Percentiles rank a stretch among this genome's conserved stretches.
phyloP scores from a whole-genome alignment of 805 yeast species.

The Yamadazyma scolyti region DNA sequence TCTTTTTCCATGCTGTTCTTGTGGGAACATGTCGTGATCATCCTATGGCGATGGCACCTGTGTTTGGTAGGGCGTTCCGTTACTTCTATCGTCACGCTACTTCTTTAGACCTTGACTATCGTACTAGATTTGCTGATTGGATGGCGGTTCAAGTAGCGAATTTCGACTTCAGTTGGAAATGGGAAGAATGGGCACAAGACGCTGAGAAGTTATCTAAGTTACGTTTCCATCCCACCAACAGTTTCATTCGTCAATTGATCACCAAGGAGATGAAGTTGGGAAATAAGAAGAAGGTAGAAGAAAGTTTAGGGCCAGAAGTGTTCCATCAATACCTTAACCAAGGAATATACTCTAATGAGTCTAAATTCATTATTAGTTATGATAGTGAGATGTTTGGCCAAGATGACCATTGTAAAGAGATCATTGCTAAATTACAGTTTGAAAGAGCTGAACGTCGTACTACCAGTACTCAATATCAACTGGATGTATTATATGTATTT shows the following conservation, averaged over 20 bases:
- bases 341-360: constrained; percentile 27
- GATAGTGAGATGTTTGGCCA: constrained; percentile 34
- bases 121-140: constrained; percentile 80
- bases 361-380: constrained; percentile 27
- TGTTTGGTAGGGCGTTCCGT: constrained; percentile 87
- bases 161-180: constrained; percentile 94
- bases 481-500: constrained; percentile 28
- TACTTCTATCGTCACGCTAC: constrained; percentile 69
- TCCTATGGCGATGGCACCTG: constrained; percentile 78
- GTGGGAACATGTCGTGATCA: constrained; percentile 84
- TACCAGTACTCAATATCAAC: constrained; percentile 8
- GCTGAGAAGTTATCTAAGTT: constrained; percentile 42
- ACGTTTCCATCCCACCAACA: constrained; percentile 66
- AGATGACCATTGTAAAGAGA: constrained; percentile 21
- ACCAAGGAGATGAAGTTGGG: constrained; percentile 81
- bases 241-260: constrained; percentile 73
- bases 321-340: constrained; percentile 37
- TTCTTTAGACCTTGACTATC: constrained; percentile 70
- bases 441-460: constrained; percentile 17
- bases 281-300: constrained; percentile 66
- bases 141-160: constrained; percentile 89
- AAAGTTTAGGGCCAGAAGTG: constrained; percentile 40
- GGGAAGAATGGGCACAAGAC: constrained; percentile 88
- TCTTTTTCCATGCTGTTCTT: constrained; percentile 80
- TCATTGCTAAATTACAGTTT: constrained; percentile 20